Evolutionary conservation across 441 rosid genomes (phyloP), one percentile per base, ranked within the genome.

Genomic region (Breynia disticha): DNA sequence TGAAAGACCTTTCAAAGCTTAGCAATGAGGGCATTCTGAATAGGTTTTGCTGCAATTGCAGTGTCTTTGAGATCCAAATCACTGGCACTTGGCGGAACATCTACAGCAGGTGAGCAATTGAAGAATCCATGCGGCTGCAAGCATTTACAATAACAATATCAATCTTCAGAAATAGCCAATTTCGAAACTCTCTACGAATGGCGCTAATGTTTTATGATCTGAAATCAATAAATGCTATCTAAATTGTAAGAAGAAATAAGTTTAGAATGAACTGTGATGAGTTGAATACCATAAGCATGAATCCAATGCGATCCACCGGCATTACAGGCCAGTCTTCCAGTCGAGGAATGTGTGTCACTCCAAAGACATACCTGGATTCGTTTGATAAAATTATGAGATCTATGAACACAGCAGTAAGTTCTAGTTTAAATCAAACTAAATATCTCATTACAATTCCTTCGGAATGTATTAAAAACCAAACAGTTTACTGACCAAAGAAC

Each of bases 291-390:
- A 79, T 78, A 16, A 88, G 86, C 59, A 72, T 81, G 66, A 88
- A 88, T 52, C 95, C 97, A 44, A 88, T 77, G 65, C 68, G 91
- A 19, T 88, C 97, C 19, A 81, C 97, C 0, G 97, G 97, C 97
- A 86, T 88, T 60, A 88, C 90, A 2, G 97, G 97, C 97, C 95
- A 88, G 65, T 88, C 97, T 72, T 88, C 97, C 59, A 88, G 71
- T 55, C 97, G 77, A 52, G 97, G 97, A 48, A 86, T 81, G 60
- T 86, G 95, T 20, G 73, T 86, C 63, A 86, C 72, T 53, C 97
- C 97, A 68, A 88, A 88, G 56, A 86, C 86, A 51, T 88, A 88
- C 97, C 96, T 88, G 64, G 43, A 43, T 59, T n/a, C 24, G 20
- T 56, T 76, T 79, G 75, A 62, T 56, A 12, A 21, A 7, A 32